phyloP scores from a whole-genome alignment of 768 basidiomycete genomes.

The Trametes cingulata region DNA sequence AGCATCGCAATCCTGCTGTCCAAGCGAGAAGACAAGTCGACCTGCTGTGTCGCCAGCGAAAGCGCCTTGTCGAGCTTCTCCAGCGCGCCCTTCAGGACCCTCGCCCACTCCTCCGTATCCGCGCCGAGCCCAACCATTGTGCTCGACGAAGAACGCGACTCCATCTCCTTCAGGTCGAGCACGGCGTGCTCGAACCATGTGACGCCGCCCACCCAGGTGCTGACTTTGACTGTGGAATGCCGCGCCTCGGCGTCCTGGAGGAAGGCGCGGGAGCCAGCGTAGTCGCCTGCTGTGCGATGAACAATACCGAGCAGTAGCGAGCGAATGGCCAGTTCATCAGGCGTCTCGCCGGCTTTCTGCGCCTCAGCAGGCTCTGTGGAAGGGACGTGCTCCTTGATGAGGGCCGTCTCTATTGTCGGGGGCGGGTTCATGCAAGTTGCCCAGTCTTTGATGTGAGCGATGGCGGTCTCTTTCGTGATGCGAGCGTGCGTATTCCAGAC shows the following conservation, averaged over 20 bases:
- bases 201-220: conserved; percentile 68
- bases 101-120: conserved; percentile 42
- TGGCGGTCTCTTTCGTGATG: conserved; percentile 51
- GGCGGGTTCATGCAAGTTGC: conserved; percentile 47
- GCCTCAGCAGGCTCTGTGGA: conserved; percentile 31
- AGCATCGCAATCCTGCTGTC: conserved; percentile 72
- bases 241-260: conserved; percentile 52
- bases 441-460: conserved; percentile 61
- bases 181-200: conserved; percentile 72
- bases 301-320: conserved; percentile 67
- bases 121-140: background rate
- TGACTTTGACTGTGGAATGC: conserved; percentile 45
- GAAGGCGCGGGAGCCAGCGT: conserved; percentile 45
- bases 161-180: conserved; percentile 62
- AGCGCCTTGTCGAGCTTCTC: conserved; percentile 55
- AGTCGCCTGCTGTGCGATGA: conserved; percentile 57
- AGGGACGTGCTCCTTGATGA: conserved; percentile 26
- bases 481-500: conserved; percentile 83
- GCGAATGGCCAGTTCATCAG: conserved; percentile 71
- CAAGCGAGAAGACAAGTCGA: conserved; percentile 66
- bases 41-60: conserved; percentile 46
- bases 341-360: conserved; percentile 50
- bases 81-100: conserved; percentile 48
- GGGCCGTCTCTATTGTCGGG: conserved; percentile 35
- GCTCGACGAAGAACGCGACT: conserved; percentile 29